Base-by-base conservation (phyloP, 1,284 basidiomycete species). In the Inonotus obliquus region DNA sequence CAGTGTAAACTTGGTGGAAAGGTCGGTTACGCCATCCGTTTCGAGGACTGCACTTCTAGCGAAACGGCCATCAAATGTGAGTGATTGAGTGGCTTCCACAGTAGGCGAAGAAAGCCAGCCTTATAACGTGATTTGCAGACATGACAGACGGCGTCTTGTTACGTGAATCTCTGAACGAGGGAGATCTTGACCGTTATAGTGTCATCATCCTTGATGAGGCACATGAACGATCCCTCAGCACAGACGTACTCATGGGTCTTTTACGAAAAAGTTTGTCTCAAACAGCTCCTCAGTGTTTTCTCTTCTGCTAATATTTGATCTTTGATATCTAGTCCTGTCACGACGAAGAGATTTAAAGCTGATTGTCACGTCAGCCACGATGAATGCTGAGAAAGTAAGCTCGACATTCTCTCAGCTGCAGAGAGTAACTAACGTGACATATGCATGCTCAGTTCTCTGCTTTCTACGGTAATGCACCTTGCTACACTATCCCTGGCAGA, bases 141-240 rank as follows among this genome's bases (percentile, higher is more conserved):
- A 98, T 98, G 96, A 98, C 96, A 0, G 96, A 98, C 69, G 96
- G 96, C 80, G 94, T 99, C 1, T 80, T 99, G 14, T 83, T 98
- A 9, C 86, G 96, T 69, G 96, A 99, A 73, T 96, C 93, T 1
- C 75, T 98, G 37, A 98, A 98, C 65, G 96, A 98, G 73, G 92
- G 93, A 11, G 96, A 98, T 71, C 77, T 98, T 47, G 96, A 98
- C 72, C 81, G 92, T 56, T 99, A 98, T 72, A 95, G 90, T 63
- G 91, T 96, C 61, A 93, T 98, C 70, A 98, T 98, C 67, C 81
- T 98, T 4, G 96, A 98, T 69, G 96, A 98, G 75, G 96, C 96
- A 0, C 96, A 98, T 74, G 96, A 98, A 73, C 86, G 96, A 23
- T 96, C 94, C 1, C 78, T 99, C 52, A 96, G 92, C 72, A 98